Percentiles rank a stretch among this genome's conserved stretches.
phyloP scores from a whole-genome alignment of 805 yeast genomes.

The Ascoidea tarda region DNA sequence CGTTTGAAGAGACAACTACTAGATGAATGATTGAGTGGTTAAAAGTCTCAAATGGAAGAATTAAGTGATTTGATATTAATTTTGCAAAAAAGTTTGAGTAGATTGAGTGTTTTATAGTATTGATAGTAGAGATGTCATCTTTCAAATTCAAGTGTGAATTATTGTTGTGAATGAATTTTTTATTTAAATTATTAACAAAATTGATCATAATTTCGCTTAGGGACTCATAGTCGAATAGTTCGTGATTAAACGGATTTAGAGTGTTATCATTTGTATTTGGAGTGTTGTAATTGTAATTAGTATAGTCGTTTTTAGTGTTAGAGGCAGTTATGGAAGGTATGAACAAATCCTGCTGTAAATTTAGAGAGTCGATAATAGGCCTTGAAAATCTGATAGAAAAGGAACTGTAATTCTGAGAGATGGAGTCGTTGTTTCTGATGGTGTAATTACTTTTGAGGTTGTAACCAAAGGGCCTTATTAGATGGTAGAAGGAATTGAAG shows the following conservation, averaged over 20 bases:
- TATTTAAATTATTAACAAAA: slow-evolving; percentile 2
- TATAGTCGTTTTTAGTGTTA: too few species aligned
- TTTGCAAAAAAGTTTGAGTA: slow-evolving; percentile 4
- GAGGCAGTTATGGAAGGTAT: background rate
- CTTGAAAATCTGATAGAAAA: slow-evolving; percentile 6
- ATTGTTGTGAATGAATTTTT: background rate
- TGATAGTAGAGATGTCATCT: background rate
- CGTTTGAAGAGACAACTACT: slow-evolving; percentile 4
- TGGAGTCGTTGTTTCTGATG: slow-evolving; percentile 8
- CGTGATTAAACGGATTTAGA: background rate
- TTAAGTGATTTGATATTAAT: slow-evolving; percentile 1
- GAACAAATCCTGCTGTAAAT: background rate
- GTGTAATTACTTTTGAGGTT: slow-evolving; percentile 1
- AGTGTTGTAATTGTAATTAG: background rate
- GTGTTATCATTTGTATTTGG: background rate
- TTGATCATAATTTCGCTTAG: slow-evolving; percentile 2
- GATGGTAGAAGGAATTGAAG: background rate
- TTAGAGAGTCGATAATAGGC: slow-evolving; percentile 3
- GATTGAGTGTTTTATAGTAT: slow-evolving; percentile 1
- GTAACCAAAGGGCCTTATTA: background rate
- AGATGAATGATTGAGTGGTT: slow-evolving; percentile 10
- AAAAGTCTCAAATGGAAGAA: slow-evolving; percentile 9
- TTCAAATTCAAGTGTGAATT: background rate
- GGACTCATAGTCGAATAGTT: slow-evolving; percentile 3
- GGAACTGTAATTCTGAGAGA: slow-evolving; percentile 4